Base-by-base conservation (phyloP, 1,284 basidiomycete genomes). In the Filobasidium uniguttulatum region DNA sequence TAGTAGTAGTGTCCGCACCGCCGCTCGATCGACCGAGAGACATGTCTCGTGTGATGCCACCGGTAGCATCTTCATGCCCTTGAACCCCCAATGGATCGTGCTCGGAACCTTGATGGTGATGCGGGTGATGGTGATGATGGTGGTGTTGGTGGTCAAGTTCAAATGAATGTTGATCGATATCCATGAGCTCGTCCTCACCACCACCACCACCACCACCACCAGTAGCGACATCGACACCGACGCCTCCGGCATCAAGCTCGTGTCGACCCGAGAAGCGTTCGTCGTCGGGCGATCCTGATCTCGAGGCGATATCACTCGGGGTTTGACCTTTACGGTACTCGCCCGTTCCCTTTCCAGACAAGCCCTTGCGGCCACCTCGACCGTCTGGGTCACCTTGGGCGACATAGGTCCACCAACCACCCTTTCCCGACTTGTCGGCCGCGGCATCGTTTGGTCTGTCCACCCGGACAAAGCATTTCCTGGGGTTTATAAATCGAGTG, bases 391-490 rank as follows among this genome's bases (percentile, higher is more conserved):
- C 65, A 12, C 67, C 61, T 12, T 63, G 65, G n/a, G 64, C 61
- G 45, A 64, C 59, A 4, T 68, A 66, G 7, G 67, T 69, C 67
- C 67, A 69, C 67, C 67, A 69, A 7, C 67, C 67, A 23, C 67
- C 67, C 57, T 69, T 69, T 23, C 61, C 63, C 5, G 60, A 56
- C 30, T 68, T 66, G 50, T 68, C 65, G 6, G 59, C 59, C 3
- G 59, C 49, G 9, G 62, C 62, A 49, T 69, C 67, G 8, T 59
- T 58, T 2, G 53, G 53, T 55, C 67, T 64, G 56, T 68, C 67
- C 3, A 67, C 65, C 25, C 67, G 57, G 9, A 69, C 67, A 54
- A 69, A 69, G 61, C 67, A 68, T 64, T 69, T 69, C 53, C 67
- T 69, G 53, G 2, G 3, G 6, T 1, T 7, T 5, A 46, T 35